Base-by-base conservation (phyloP, 495 filamentous ascomycete species). In the Stereocaulon alpinum region DNA sequence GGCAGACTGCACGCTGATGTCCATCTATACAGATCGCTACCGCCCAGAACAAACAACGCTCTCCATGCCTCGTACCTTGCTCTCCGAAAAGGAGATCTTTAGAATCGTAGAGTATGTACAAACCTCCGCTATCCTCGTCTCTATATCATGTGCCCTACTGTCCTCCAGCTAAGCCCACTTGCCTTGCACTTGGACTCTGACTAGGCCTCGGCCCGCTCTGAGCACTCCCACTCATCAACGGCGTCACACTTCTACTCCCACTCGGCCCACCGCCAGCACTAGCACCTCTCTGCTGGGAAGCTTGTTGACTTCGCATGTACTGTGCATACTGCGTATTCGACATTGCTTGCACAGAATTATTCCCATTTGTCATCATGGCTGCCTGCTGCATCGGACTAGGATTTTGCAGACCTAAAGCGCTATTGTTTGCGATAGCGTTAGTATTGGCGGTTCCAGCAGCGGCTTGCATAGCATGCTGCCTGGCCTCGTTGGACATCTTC, bases 241-340 rank as follows among this genome's bases (percentile, higher is more conserved):
- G 77, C 3, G 78, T 81, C 24, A 66, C 76, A 62, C 76, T 77
- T 32, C 77, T 71, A 54, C 75, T 79, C 6, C 60, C 67, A 54
- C 41, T 61, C 24, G 72, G 73, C 14, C 73, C 75, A 61, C 69
- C 74, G 50, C 68, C 69, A 32, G 70, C 65, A 40, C 67, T 70
- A 7, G 69, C 73, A 18, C 74, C 62, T 22, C 63, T 71, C 51
- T 71, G 76, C 62, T 74, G 77, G 32, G 69, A 66, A 32, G 68
- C 61, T 62, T 90, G 86, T 59, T 87, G 85, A 30, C 82, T 82
- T 49, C 87, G 78, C 66, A 89, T 81, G 65, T 87, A 82, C 44
- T 85, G 84, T 20, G 86, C 86, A 66, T 86, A 91, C 24, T 86
- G 79, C 49, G 30, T 12, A 37, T 37, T 37, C 34, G 34, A 32